These are phyloP conservation scores for Tulasnella sp. DNA, from an alignment of 768 basidiomycete genomes.

Conservation along the genomic window DNA sequence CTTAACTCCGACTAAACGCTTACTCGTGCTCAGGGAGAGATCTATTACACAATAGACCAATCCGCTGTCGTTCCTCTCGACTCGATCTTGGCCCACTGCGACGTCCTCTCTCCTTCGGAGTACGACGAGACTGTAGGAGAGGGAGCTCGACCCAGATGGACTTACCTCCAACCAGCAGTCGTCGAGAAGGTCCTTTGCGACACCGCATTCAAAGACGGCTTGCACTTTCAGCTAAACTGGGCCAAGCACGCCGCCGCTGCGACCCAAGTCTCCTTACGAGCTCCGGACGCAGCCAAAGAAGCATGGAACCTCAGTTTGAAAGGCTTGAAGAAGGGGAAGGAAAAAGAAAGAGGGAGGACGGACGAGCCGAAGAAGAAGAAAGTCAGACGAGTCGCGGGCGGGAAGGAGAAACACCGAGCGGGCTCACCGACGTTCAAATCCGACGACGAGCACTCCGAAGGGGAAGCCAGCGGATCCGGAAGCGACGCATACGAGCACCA, in stretches of 20 bases:
- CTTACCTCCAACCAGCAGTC: neutral
- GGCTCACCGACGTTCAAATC: neutral
- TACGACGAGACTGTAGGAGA: neutral
- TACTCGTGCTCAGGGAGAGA: conserved; percentile 45
- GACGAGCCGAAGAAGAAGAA: conserved; percentile 6
- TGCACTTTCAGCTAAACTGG: conserved; percentile 7
- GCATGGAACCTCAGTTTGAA: neutral
- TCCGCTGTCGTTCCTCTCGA: conserved; percentile 40
- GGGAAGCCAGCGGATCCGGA: neutral
- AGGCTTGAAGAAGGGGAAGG: neutral
- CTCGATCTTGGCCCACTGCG: conserved; percentile 42
- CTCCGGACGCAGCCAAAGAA: conserved; percentile 9
- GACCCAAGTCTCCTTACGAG: conserved; percentile 17
- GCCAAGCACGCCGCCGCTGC: conserved; percentile 22
- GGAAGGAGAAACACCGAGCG: neutral
- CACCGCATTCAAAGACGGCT: neutral
- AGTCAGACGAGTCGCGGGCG: neutral
- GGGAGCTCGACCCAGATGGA: neutral
- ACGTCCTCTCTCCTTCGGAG: conserved; percentile 23
- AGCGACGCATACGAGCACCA: neutral
- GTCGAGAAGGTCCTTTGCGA: conserved; percentile 12
- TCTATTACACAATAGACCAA: conserved; percentile 51
- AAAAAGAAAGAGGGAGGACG: conserved; percentile 4
- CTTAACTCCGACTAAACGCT: neutral
- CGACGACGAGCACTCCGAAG: conserved; percentile 5